Evolutionary conservation across 306 rosid species (phyloP), one percentile per base, ranked within the genome.

Genomic region (Macrotyloma uniflorum): DNA sequence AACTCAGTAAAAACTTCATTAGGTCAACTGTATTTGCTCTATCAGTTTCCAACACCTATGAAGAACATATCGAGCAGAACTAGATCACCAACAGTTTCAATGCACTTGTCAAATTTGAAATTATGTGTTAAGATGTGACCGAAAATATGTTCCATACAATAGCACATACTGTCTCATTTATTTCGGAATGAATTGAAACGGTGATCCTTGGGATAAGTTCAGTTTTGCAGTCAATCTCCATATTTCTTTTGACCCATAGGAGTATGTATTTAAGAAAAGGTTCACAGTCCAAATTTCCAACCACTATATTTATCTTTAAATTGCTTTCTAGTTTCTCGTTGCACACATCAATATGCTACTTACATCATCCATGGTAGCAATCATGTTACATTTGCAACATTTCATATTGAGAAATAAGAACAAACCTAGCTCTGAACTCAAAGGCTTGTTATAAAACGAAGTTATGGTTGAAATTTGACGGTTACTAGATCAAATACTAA

Each of bases 1-100:
- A 91, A 85, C 98, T 89, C 84, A 93, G 85, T 83, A 95, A 58
- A 86, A 74, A 91, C 83, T 86, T 95, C 96, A 95, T 93, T 84
- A 95, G 83, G 90, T 95, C 99, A 86, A 87, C 90, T n/a, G 81
- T 88, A 75, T 78, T 83, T 50, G 96, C 91, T 84, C 79, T 84
- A 83, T 88, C 86, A 77, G 86, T 68, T 40, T 88, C 96, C 77
- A 80, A 67, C 47, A 77, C 90, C 99, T 92, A 64, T 66, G 26
- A 55, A 61, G 47, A 61, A 49, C 54, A 83, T 54, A 63, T 51
- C 64, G 69, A 61, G 51, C 66, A 67, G 51, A 83, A 35, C 33
- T 71, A 71, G 20, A 72, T 83, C 66, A 83, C 8, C 54, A 77
- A 46, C 38, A 38, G 51, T 73, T 68, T 55, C 53, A 42, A 47